Evolutionary conservation across 805 yeast genomes (phyloP).

Genomic region (Wickerhamomyces chaumierensis): DNA sequence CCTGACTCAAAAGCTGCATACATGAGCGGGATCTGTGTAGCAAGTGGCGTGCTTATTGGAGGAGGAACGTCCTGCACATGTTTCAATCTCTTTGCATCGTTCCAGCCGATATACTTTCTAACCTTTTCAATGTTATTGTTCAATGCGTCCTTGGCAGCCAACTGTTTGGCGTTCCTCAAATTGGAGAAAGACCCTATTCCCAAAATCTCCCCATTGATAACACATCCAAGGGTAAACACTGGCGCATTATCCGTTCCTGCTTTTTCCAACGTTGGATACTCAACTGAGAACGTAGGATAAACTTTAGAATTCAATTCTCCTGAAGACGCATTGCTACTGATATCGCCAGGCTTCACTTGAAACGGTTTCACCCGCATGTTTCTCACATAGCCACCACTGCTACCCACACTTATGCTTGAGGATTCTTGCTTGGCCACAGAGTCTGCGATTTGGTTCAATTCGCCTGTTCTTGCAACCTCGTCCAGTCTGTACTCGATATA

Average conservation of each 20-base stretch:
- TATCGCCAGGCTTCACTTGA: neutral
- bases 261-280: neutral
- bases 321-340: neutral
- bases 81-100: neutral
- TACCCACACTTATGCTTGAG: too few species aligned
- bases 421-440: neutral
- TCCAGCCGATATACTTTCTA: neutral
- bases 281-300: neutral
- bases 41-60: neutral
- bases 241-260: neutral
- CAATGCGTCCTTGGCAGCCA: neutral
- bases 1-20: neutral
- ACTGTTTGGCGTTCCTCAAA: neutral
- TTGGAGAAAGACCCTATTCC: neutral
- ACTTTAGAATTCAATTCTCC: neutral
- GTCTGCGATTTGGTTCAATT: neutral
- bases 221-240: neutral
- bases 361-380: too few species aligned
- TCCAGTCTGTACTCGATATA: slow-evolving; percentile 20
- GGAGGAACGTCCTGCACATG: neutral
- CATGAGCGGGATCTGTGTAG: neutral
- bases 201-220: neutral
- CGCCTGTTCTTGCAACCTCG: neutral
- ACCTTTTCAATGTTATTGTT: neutral
- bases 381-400: too few species aligned